Evolutionary conservation across 768 basidiomycete genomes (phyloP).

Genomic region (Udeniomyces megalosporus): DNA sequence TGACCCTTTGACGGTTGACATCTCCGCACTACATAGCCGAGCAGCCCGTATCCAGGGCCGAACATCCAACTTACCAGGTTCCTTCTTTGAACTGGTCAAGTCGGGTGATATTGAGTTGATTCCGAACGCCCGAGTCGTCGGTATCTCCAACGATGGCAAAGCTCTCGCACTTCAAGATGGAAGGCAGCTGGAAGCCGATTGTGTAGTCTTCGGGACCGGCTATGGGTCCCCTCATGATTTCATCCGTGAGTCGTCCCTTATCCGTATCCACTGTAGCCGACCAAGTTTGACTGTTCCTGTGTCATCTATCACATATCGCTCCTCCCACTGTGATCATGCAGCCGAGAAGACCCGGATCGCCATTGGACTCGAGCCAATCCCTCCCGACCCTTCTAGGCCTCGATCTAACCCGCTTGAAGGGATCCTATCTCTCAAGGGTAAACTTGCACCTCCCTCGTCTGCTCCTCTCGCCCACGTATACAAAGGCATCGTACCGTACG

Average conservation of each 20-base stretch:
- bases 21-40: background rate
- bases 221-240: background rate
- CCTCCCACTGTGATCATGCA: background rate
- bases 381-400: no score
- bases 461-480: no score
- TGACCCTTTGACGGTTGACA: background rate
- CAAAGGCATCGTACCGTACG: background rate
- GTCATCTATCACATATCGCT: background rate
- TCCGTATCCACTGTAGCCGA: no score
- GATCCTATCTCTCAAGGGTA: no score
- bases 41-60: background rate
- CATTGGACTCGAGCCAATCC: background rate
- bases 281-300: no score
- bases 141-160: background rate
- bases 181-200: background rate
- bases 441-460: no score
- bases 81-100: background rate
- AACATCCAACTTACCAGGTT: background rate
- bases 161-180: background rate
- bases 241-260: background rate
- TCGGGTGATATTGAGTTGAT: background rate
- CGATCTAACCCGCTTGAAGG: no score
- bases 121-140: background rate
- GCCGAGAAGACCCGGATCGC: background rate
- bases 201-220: background rate